Base-by-base conservation (phyloP, 1,284 basidiomycete genomes). In the Melampsora larici-populina region DNA sequence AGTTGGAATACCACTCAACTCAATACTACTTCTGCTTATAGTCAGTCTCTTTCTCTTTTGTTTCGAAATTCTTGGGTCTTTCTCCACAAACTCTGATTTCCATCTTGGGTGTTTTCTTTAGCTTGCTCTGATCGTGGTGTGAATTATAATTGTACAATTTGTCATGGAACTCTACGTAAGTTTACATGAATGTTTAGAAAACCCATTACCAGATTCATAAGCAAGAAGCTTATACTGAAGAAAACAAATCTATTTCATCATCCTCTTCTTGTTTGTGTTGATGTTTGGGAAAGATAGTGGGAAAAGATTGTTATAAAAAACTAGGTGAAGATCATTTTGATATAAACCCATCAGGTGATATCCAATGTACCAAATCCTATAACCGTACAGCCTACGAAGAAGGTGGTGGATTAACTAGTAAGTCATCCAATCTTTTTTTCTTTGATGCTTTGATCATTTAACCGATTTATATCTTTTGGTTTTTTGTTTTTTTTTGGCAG, bases 371-470 rank as follows among this genome's bases (percentile, higher is more conserved):
- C 3, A 51, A 58, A 46, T 74, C 63, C 48, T 74, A 66, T 36
- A 51, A 63, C 17, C 43, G 72, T n/a, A 74, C 63, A 21, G 72
- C 62, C n/a, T 74, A 74, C 46, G 64, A n/a, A 33, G 72, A 74
- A 33, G 72, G 72, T 7, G 72, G 72, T 31, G 72, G 72, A 26
- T 49, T 74, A 5, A 74, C 72, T 7, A 58, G 72, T 74, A 64
- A 49, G 48, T 31, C 21, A 58, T 55, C 43, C 43, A n/a, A 8
- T 29, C 63, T 29, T 40, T 26, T 26, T 7, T 6, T 40, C 36
- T 40, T 40, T 40, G 36, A 11, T n/a, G n/a, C n/a, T 40, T 0
- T 40, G 7, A 40, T 40, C 36, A 8, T 40, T 40, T 6, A 40
- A 40, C 7, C 11, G n/a, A 40, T 40, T 40, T 4, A 36, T 11